Base-by-base conservation (phyloP, 2,329 filamentous ascomycete genomes). In the Venturia asperata region DNA sequence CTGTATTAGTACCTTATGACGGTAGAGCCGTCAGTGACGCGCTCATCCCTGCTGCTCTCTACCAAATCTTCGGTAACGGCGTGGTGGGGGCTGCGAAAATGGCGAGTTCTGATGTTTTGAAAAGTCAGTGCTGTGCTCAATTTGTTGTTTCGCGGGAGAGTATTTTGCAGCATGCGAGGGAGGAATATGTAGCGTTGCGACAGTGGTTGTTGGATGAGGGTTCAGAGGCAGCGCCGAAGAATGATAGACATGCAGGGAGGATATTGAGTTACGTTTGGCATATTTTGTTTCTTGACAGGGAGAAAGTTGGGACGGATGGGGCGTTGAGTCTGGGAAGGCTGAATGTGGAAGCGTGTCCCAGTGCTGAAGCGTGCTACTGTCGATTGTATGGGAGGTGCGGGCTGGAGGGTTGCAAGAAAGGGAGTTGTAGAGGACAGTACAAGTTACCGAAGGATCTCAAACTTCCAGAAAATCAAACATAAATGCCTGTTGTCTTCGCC, bases 41-140 rank as follows among this genome's bases (percentile, higher is more conserved):
- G 9, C 17, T 49, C 10, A 1, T 63, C 13, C 61, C 42, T 5
- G 17, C 9, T 13, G 61, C 61, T 30, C 13, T 63, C 1, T 6
- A 0, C 5, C 13, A 9, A 5, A 63, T 63, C 37, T 63, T 63
- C 37, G 61, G 61, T 13, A 21, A 37, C 24, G 11, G n/a, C 5
- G 43, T 13, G 13, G 17, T 45, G 21, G 9, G 17, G 19, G 30
- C 4, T 11, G 47, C 45, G 11, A 19, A 21, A 27, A 24, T 60
- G 43, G 49, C 5, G 27, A 27, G 52, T 27, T 27, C 21, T 2
- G 45, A 71, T 17, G 71, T 73, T 4, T 69, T 77, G 42, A 75
- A 72, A 1, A 74, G 78, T 55, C 78, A 82, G 71, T 85, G 83
- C 70, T 85, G 82, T 72, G 82, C 82, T 13, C 83, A 84, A 67